Base-by-base conservation (phyloP, 768 basidiomycete species). In the Leccinum sublutescens region DNA sequence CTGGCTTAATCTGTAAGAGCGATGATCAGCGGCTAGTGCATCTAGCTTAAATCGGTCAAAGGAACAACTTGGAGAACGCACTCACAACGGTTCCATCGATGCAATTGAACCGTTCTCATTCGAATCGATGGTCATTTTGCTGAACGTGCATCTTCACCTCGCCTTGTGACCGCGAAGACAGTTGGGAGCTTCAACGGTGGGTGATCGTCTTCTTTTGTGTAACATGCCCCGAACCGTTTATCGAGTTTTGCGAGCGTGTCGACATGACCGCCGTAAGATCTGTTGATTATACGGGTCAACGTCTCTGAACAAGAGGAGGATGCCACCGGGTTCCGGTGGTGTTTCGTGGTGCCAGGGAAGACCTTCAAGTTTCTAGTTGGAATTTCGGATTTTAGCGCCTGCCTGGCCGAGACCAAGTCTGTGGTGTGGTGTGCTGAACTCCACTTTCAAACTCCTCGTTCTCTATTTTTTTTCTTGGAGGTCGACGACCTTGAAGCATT, bases 41-140 rank as follows among this genome's bases (percentile, higher is more conserved):
- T 58, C 58, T 53, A 59, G 15, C 67, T 68, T 49, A 58, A 68
- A 64, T 40, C 50, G 67, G 68, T 27, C 56, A 69, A 54, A 12
- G 5, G 0, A 34, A 40, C 43, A 23, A 50, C 11, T 11, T 11
- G 31, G 11, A 48, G 6, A 52, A 8, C 50, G 54, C 54, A 61
- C 64, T 54, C 57, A 52, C 54, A 53, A 64, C 33, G 36, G 58
- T 58, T 64, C 56, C 34, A 54, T 58, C 58, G 53, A 33, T 12
- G 34, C 48, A 23, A 53, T 21, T 19, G 31, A 51, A 59, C 33
- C 5, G 33, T 34, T 34, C 33, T 12, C 33, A 34, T 34, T 34
- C 12, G 33, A 34, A 12, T 34, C 33, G 33, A 34, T 34, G 33
- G 33, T 1, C 5, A 34, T 34, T 12, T 12, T 34, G 5, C 33